Base-by-base conservation (phyloP, 129 eudicot species). In the Artemisia annua region DNA sequence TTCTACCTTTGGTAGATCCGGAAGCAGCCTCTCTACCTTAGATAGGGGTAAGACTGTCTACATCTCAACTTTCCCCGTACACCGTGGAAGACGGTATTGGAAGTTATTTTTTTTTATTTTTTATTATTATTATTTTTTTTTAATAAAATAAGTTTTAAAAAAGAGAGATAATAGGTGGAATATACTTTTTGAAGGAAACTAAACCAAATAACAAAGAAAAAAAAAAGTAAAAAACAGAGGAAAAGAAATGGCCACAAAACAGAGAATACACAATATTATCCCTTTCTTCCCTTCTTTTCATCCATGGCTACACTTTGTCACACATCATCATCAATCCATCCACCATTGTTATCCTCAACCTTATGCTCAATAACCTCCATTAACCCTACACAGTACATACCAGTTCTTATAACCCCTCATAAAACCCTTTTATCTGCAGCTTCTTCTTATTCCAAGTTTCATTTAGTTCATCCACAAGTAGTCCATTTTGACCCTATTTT, bases 401-500 rank as follows among this genome's bases (percentile, higher is more conserved):
- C 86, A 18, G 16, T 70, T 69, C 12, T 62, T 1, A 62, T 55
- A 55, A 77, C 66, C 66, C 76, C 86, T 49, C 63, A 76, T 16
- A 52, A 71, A 51, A 79, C 82, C 72, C 66, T 82, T 46, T 62
- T 74, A 28, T 83, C 87, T 18, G 66, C 72, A 9, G 48, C 77
- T 64, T 83, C 73, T 53, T 75, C 70, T 30, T 26, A 81, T 49
- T 66, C 80, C 15, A 80, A 70, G 39, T 51, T 75, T 66, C 83
- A 74, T 26, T 26, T 54, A 53, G 19, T 43, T 68, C 75, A 15
- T 17, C 74, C 76, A 48, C 80, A 46, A 55, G 74, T 46, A 28
- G 72, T 80, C 51, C 57, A 55, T 39, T 63, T 76, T 6, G 75
- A 79, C 11, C 98, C 96, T 63, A 71, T 93, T 84, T 85, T 94